A percentile compares a stretch with the other conserved stretches of the same genome.
Evolutionary conservation across 192 early-diverging fungal species (phyloP).

Genomic region (Rhizoclosmatium sp.): DNA sequence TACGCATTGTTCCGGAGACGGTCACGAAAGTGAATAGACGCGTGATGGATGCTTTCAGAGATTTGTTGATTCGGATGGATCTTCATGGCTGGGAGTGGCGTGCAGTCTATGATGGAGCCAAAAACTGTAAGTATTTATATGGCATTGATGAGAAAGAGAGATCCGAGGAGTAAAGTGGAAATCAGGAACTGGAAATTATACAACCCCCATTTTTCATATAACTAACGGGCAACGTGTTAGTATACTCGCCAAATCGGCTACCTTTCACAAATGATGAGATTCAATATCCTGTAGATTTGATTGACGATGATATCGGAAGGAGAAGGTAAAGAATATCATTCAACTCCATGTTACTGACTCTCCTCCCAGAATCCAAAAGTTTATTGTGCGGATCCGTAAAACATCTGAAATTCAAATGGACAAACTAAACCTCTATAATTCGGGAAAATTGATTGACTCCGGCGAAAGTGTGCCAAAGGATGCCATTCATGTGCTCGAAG

Average conservation of each 20-base stretch:
- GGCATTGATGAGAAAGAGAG: too few species aligned
- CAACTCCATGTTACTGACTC: not conserved
- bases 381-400: slow-evolving; percentile 23
- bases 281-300: slow-evolving; percentile 11
- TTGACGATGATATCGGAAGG: slow-evolving; percentile 33
- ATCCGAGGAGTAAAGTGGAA: not conserved
- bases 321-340: slow-evolving; percentile 13
- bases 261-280: slow-evolving; percentile 38
- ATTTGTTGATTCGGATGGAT: not conserved
- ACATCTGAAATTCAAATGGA: slow-evolving; percentile 29
- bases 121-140: slow-evolving; percentile 7
- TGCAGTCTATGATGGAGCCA: slow-evolving; percentile 34
- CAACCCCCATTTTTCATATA: too few species aligned
- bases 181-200: too few species aligned
- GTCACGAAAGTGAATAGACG: slow-evolving; percentile 26
- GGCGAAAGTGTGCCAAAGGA: not conserved
- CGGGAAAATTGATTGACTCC: not conserved
- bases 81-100: slow-evolving; percentile 1
- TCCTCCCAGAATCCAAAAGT: slow-evolving; percentile 29
- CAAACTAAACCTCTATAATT: slow-evolving; percentile 21
- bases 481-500: slow-evolving; percentile 34
- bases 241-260: slow-evolving; percentile 30
- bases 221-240: not conserved
- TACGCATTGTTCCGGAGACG: slow-evolving; percentile 26
- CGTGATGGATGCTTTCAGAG: slow-evolving; percentile 23